phyloP scores from a whole-genome alignment of 768 basidiomycete species.

The Pisolithus tinctorius region DNA sequence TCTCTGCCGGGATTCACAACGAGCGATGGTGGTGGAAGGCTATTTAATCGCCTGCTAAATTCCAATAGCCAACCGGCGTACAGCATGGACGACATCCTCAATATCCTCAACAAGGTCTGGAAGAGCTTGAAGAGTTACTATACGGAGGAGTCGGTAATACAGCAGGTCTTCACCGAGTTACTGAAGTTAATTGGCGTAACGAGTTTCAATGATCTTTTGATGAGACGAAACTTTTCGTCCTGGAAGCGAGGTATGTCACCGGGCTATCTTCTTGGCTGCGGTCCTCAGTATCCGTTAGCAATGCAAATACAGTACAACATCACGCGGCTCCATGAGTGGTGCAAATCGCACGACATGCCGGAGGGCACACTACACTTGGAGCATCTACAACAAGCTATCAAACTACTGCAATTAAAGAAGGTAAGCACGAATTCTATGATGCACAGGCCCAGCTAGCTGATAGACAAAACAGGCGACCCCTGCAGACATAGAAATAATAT shows the following conservation, averaged over 20 bases:
- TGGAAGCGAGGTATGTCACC: constrained; percentile 88
- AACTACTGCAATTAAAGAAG: constrained; percentile 96
- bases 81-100: constrained; percentile 97
- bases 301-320: constrained; percentile 99
- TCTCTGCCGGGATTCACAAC: constrained; percentile 97
- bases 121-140: constrained; percentile 98
- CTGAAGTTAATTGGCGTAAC: constrained; percentile 94
- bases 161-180: constrained; percentile 91
- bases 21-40: constrained; percentile 83
- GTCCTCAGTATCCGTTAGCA: constrained; percentile 41
- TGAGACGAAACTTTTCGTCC: constrained; percentile 98
- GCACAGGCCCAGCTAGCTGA: constrained; percentile 6
- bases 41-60: constrained; percentile 90
- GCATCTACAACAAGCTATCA: constrained; percentile 99
- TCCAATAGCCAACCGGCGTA: constrained; percentile 84
- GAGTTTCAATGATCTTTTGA: constrained; percentile 96
- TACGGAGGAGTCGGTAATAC: constrained; percentile 94
- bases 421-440: constrained; percentile 30
- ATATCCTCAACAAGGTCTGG: constrained; percentile 96
- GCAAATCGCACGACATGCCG: constrained; percentile 99
- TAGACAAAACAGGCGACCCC: constrained; percentile 61
- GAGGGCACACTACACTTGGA: constrained; percentile 96
- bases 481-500: constrained; percentile 97
- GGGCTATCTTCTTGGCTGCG: not conserved
- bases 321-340: constrained; percentile 97